phyloP scores from a whole-genome alignment of 2,329 filamentous ascomycete species.

The Penicillium sp. region DNA sequence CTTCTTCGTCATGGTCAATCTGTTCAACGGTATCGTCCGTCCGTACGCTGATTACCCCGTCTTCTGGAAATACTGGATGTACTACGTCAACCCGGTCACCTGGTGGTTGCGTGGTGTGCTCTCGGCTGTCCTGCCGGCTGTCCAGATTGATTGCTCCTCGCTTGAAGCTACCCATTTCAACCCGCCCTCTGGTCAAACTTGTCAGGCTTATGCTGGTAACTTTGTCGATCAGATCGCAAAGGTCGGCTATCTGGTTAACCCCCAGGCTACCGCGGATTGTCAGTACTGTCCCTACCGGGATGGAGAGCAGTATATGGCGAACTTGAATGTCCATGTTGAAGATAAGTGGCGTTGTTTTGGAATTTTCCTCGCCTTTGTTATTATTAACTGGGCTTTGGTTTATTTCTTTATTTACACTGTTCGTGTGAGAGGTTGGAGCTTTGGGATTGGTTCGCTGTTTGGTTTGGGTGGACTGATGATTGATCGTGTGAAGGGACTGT shows the following conservation, averaged over 20 bases:
- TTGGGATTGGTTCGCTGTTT: conserved; percentile 63
- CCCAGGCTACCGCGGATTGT: conserved; percentile 58
- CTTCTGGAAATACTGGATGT: conserved; percentile 72
- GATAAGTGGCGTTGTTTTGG: conserved; percentile 74
- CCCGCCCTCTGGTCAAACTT: conserved; percentile 63
- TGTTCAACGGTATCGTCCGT: conserved; percentile 76
- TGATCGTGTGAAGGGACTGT: conserved; percentile 30
- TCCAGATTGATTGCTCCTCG: conserved; percentile 51
- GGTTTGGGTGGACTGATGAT: conserved; percentile 45
- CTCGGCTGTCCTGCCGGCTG: conserved; percentile 57
- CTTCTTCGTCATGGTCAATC: conserved; percentile 73
- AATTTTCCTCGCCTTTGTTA: conserved; percentile 68
- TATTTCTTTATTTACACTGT: conserved; percentile 77
- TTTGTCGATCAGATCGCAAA: conserved; percentile 53
- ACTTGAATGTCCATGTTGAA: conserved; percentile 52
- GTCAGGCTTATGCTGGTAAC: conserved; percentile 59
- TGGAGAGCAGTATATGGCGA: conserved; percentile 66
- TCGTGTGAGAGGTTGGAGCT: conserved; percentile 66
- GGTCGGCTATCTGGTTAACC: conserved; percentile 63
- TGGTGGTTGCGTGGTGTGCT: conserved; percentile 72
- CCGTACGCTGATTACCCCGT: conserved; percentile 63
- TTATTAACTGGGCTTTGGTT: conserved; percentile 69
- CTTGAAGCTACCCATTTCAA: conserved; percentile 65
- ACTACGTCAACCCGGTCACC: conserved; percentile 66
- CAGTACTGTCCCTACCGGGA: conserved; percentile 66